Evolutionary conservation across 192 early-diverging fungal genomes (phyloP).

Genomic region (Backusella tarrabulga): DNA sequence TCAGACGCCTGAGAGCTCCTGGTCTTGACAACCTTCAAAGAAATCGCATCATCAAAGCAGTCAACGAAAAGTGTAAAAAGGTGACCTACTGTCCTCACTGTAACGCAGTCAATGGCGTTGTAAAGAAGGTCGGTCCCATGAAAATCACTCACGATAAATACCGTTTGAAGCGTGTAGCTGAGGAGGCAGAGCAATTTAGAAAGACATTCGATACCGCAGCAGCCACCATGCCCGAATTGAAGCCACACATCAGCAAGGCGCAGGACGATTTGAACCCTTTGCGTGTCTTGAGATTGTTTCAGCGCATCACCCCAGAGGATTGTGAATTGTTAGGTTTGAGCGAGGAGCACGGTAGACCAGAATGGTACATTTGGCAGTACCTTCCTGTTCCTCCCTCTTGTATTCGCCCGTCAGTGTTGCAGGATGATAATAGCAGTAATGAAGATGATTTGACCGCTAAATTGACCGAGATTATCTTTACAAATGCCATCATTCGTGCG

Average conservation of each 20-base stretch:
- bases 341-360: conserved; percentile 81
- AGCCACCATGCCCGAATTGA: conserved; percentile 71
- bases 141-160: conserved; percentile 97
- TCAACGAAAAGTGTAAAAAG: conserved; percentile 90
- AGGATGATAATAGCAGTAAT: conserved; percentile 88
- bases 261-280: conserved; percentile 95
- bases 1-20: conserved; percentile 69
- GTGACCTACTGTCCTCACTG: conserved; percentile 82
- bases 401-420: conserved; percentile 93
- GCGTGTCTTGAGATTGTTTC: conserved; percentile 81
- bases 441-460: conserved; percentile 98
- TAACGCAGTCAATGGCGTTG: conserved; percentile 76
- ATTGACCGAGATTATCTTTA: conserved; percentile 90
- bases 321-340: conserved; percentile 94
- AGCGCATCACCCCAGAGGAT: conserved; percentile 88
- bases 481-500: conserved; percentile 76
- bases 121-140: conserved; percentile 94
- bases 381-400: conserved; percentile 94
- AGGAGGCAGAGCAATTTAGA: conserved; percentile 72
- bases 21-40: conserved; percentile 81
- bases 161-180: conserved; percentile 74
- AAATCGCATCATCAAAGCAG: conserved; percentile 73
- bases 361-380: conserved; percentile 92
- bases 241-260: conserved; percentile 73
- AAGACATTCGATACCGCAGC: conserved; percentile 74